Evolutionary conservation across 768 basidiomycete species (phyloP).

Genomic region (Russula earlei): DNA sequence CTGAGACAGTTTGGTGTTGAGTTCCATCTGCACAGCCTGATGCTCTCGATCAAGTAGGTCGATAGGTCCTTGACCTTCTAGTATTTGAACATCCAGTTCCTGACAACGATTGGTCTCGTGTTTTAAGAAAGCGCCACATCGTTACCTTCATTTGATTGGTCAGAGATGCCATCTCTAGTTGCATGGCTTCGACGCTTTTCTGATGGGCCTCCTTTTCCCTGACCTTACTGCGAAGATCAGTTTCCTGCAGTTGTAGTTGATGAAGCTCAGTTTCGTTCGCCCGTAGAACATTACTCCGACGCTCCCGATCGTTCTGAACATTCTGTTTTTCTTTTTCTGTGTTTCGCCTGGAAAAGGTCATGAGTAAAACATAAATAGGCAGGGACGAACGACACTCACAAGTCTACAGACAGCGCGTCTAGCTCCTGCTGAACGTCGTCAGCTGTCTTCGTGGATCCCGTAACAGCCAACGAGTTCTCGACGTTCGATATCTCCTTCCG

Average conservation of each 20-base stretch:
- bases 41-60: slow-evolving; percentile 50
- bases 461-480: slow-evolving; percentile 58
- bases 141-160: slow-evolving; percentile 43
- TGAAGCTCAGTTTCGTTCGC: slow-evolving; percentile 53
- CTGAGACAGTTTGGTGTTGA: slow-evolving; percentile 38
- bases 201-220: slow-evolving; percentile 51
- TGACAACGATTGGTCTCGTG: slow-evolving; percentile 23
- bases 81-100: slow-evolving; percentile 55
- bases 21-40: slow-evolving; percentile 38
- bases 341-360: slow-evolving; percentile 38
- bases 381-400: slow-evolving; percentile 41
- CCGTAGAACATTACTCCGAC: slow-evolving; percentile 42
- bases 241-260: slow-evolving; percentile 51
- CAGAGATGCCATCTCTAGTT: slow-evolving; percentile 41
- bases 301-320: slow-evolving; percentile 52
- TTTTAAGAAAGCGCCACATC: neutral
- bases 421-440: slow-evolving; percentile 82
- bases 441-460: slow-evolving; percentile 71
- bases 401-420: slow-evolving; percentile 46
- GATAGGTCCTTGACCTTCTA: slow-evolving; percentile 55
- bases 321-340: slow-evolving; percentile 54
- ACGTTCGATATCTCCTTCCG: slow-evolving; percentile 51
- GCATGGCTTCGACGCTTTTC: slow-evolving; percentile 47
- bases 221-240: slow-evolving; percentile 45
- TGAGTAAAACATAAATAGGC: neutral